phyloP scores from a whole-genome alignment of 2,329 filamentous ascomycete species.

The Xylaria multiplex region DNA sequence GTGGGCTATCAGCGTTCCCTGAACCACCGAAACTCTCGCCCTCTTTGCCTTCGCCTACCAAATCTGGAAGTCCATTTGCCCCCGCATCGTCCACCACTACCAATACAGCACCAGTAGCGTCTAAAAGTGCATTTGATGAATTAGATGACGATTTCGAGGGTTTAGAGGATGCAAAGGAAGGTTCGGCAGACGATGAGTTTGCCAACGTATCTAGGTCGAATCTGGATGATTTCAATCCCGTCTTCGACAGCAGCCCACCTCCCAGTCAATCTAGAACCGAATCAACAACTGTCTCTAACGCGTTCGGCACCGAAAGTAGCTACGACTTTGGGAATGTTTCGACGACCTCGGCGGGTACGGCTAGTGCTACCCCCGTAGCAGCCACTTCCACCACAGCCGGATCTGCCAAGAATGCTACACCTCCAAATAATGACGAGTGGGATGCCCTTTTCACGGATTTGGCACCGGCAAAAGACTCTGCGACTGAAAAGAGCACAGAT shows the following conservation, averaged over 20 bases:
- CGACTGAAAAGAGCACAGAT: constrained; percentile 45
- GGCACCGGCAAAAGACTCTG: constrained; percentile 61
- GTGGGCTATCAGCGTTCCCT: constrained; percentile 46
- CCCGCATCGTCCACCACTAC: constrained; percentile 51
- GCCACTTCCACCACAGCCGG: constrained; percentile 49
- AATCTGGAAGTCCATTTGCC: constrained; percentile 48
- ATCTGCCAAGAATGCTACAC: constrained; percentile 53
- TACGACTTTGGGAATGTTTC: constrained; percentile 67
- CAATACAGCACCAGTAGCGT: constrained; percentile 50
- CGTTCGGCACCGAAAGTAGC: constrained; percentile 65
- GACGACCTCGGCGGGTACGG: constrained; percentile 47
- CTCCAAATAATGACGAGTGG: constrained; percentile 79
- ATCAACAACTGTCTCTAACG: constrained; percentile 52
- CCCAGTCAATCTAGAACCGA: constrained; percentile 65
- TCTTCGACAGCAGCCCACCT: constrained; percentile 77
- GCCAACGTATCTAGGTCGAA: constrained; percentile 76
- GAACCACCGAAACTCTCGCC: constrained; percentile 51
- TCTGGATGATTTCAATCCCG: constrained; percentile 81
- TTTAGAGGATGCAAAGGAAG: constrained; percentile 85
- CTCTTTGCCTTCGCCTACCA: constrained; percentile 49
- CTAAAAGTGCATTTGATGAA: constrained; percentile 73
- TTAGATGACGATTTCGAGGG: constrained; percentile 85
- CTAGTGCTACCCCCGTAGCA: constrained; percentile 52
- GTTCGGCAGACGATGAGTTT: constrained; percentile 81
- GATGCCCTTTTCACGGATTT: constrained; percentile 90